phyloP scores from a whole-genome alignment of 768 basidiomycete species.

The Hericium coralloides region DNA sequence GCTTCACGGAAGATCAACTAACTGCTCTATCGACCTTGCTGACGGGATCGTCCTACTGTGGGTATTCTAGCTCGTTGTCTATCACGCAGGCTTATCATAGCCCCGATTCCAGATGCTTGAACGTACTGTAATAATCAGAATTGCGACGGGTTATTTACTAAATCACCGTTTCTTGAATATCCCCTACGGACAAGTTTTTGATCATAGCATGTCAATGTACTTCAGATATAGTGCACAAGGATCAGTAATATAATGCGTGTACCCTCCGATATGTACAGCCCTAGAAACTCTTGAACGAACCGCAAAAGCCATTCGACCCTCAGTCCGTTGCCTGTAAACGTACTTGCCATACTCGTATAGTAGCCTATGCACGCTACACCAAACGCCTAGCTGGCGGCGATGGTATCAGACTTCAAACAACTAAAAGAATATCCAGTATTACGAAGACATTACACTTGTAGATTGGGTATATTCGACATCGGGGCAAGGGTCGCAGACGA shows the following conservation, averaged over 20 bases:
- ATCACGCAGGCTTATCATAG: no score
- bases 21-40: constrained; percentile 74
- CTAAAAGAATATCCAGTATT: background rate
- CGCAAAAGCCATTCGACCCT: no score
- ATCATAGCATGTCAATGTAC: background rate
- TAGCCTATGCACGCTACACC: no score
- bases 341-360: no score
- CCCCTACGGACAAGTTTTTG: no score
- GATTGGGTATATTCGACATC: background rate
- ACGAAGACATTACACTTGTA: constrained; percentile 1
- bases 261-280: background rate
- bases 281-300: background rate
- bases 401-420: no score
- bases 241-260: background rate
- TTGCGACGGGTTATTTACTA: no score
- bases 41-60: constrained; percentile 80
- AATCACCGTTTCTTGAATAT: no score
- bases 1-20: constrained; percentile 81
- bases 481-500: background rate
- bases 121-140: no score
- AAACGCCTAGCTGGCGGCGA: no score
- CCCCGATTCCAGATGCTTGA: no score
- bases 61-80: constrained; percentile 16
- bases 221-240: background rate
- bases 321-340: no score